These are phyloP conservation scores for Corylus americana DNA, from an alignment of 306 rosid species.

Conservation along the genomic window DNA sequence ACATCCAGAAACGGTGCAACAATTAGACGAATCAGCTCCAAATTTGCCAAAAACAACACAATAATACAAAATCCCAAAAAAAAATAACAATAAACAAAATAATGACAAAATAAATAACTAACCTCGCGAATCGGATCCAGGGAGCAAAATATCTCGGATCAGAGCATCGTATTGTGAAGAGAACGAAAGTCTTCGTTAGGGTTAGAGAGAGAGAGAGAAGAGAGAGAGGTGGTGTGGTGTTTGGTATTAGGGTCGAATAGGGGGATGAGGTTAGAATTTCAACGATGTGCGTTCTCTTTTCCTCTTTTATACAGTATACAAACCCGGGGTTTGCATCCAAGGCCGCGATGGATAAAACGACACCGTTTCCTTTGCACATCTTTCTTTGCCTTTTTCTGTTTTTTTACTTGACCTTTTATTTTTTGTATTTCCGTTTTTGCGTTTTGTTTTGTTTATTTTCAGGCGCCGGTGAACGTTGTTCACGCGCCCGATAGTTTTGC, in stretches of 20 bases:
- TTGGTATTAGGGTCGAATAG: slow-evolving; percentile 12
- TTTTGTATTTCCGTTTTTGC: neutral
- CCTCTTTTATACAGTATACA: neutral
- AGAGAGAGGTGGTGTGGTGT: slow-evolving; percentile 16
- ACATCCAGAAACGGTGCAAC: slow-evolving; percentile 6
- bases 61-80: neutral
- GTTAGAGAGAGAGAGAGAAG: slow-evolving; percentile 32
- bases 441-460: neutral
- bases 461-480: neutral
- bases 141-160: neutral
- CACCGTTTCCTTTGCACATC: slow-evolving; percentile 27
- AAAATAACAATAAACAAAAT: neutral
- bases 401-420: neutral
- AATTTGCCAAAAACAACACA: neutral
- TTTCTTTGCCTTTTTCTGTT: neutral
- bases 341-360: slow-evolving; percentile 29
- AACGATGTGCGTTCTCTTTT: slow-evolving; percentile 2
- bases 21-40: slow-evolving; percentile 10
- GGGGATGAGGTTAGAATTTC: slow-evolving; percentile 37
- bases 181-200: slow-evolving; percentile 42
- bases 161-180: slow-evolving; percentile 32
- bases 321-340: neutral
- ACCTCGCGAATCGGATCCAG: slow-evolving; percentile 43
- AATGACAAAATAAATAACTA: neutral
- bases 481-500: neutral